Percentiles rank a stretch among this genome's conserved stretches.
Conservation (phyloP, 352 stramenopile genomes). For the Globisporangium canariense region DNA sequence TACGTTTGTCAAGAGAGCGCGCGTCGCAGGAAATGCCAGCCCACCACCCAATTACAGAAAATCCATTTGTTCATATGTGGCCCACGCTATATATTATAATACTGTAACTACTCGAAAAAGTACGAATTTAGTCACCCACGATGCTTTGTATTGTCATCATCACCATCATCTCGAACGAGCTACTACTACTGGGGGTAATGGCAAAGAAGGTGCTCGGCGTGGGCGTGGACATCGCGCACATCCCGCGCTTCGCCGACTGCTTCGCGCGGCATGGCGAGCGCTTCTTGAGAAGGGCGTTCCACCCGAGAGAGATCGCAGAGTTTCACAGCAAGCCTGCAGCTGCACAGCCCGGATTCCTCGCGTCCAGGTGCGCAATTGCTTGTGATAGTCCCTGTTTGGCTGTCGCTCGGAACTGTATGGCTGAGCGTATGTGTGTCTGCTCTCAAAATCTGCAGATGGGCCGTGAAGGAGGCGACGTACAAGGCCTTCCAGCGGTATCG, state of each 20-base stretch:
- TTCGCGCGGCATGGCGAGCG: slow-evolving; percentile 58
- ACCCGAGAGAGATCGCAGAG: slow-evolving; percentile 62
- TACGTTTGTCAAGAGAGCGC: not conserved
- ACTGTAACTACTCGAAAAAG: not conserved
- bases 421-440: not conserved
- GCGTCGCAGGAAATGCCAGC: not conserved
- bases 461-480: slow-evolving; percentile 78
- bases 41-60: not conserved
- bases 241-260: slow-evolving; percentile 50
- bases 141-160: not conserved
- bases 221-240: slow-evolving; percentile 66
- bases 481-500: slow-evolving; percentile 82
- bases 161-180: not conserved
- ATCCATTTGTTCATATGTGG: not conserved
- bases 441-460: slow-evolving; percentile 39
- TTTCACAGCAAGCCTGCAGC: slow-evolving; percentile 37
- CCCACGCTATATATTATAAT: not conserved
- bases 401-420: not conserved
- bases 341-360: slow-evolving; percentile 53
- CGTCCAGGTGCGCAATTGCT: slow-evolving; percentile 33
- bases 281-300: slow-evolving; percentile 58
- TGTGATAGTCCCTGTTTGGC: not conserved
- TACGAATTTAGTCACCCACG: not conserved
- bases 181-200: not conserved
- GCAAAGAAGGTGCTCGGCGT: slow-evolving; percentile 48